These are phyloP conservation scores for Amoebophrya sp. DNA, from an alignment of 169 alveolate genomes.

Conservation along the genomic window DNA sequence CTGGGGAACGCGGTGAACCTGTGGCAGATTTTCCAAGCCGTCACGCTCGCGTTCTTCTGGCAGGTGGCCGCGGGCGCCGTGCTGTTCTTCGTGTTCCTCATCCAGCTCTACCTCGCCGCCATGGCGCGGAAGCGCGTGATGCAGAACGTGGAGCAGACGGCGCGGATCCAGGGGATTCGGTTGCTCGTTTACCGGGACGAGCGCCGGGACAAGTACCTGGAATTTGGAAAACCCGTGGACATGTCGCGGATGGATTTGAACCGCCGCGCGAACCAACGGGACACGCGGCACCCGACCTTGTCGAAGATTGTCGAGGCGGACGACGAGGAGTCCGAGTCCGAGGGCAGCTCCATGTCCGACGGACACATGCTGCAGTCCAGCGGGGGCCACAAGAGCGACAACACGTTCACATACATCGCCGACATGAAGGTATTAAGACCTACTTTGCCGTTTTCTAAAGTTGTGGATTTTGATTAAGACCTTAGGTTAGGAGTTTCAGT, in stretches of 20 bases:
- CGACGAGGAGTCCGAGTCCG: constrained; percentile 16
- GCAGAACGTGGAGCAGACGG: not conserved
- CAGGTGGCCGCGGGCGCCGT: constrained; percentile 4
- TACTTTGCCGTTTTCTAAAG: too few species aligned
- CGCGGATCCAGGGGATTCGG: not conserved
- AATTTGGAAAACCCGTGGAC: not conserved
- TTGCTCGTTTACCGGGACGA: not conserved
- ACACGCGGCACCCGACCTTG: not conserved
- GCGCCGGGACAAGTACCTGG: constrained; percentile 4
- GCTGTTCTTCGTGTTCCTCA: not conserved
- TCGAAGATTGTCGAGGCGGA: constrained; percentile 1
- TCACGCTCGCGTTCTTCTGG: constrained; percentile 23
- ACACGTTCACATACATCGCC: too few species aligned
- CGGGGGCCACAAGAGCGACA: too few species aligned
- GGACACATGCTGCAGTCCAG: too few species aligned
- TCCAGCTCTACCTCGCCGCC: not conserved
- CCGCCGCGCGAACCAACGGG: not conserved
- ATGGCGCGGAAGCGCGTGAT: constrained; percentile 9
- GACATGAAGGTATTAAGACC: too few species aligned
- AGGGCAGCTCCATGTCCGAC: constrained; percentile 14
- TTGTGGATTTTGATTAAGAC: too few species aligned
- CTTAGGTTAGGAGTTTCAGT: too few species aligned
- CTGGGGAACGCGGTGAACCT: not conserved
- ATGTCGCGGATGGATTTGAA: not conserved
- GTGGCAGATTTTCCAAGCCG: not conserved